Evolutionary conservation across 2,329 filamentous ascomycete species (phyloP).

Genomic region (Penicillium sp.): DNA sequence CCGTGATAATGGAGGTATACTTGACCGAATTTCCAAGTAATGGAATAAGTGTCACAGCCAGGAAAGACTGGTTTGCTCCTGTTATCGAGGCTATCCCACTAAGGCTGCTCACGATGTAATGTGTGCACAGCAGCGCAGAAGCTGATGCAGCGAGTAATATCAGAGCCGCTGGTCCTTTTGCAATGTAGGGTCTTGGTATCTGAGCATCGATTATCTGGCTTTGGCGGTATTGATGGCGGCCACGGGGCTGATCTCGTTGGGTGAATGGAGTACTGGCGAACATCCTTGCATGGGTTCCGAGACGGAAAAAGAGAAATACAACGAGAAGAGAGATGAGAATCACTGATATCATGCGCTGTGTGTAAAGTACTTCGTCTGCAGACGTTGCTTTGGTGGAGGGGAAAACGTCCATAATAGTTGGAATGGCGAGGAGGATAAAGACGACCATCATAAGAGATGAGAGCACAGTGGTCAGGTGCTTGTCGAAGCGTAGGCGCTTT

Average conservation of each 20-base stretch:
- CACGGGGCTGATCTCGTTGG: neutral
- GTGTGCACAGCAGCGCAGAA: slow-evolving; percentile 7
- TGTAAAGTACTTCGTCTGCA: slow-evolving; percentile 9
- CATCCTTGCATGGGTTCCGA: slow-evolving; percentile 16
- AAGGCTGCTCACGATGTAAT: slow-evolving; percentile 11
- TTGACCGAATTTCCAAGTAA: slow-evolving; percentile 18
- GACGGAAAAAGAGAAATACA: slow-evolving; percentile 17
- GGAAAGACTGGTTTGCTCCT: slow-evolving; percentile 11
- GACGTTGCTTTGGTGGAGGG: slow-evolving; percentile 11
- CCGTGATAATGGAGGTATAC: slow-evolving; percentile 12
- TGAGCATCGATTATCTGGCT: neutral
- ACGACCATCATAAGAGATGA: slow-evolving; percentile 23
- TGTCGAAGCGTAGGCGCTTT: slow-evolving; percentile 20
- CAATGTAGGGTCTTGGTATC: neutral
- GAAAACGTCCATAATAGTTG: slow-evolving; percentile 20
- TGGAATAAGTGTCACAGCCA: slow-evolving; percentile 10
- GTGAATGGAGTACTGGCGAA: slow-evolving; percentile 17
- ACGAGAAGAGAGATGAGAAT: slow-evolving; percentile 10
- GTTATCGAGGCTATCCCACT: neutral
- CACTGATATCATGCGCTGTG: slow-evolving; percentile 13
- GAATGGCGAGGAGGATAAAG: slow-evolving; percentile 19
- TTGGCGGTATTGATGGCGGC: neutral
- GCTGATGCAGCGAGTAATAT: slow-evolving; percentile 3
- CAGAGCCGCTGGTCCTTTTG: neutral
- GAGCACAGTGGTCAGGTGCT: slow-evolving; percentile 20